Base-by-base conservation (phyloP, 2,329 filamentous ascomycete genomes). In the Coniochaeta ligniaria region DNA sequence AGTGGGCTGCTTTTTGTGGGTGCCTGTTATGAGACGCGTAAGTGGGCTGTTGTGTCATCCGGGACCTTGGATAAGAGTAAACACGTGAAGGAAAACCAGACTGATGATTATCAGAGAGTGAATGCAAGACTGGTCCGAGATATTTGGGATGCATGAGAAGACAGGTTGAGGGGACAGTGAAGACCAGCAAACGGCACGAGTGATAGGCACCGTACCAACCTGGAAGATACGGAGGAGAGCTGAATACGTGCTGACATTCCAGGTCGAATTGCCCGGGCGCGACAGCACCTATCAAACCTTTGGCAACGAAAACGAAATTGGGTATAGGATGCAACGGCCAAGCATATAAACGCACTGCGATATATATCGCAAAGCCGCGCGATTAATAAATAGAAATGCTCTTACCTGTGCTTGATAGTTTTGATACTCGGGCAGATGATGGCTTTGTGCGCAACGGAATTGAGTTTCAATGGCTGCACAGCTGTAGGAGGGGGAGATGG, bases 401-500 rank as follows among this genome's bases (percentile, higher is more conserved):
- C 43, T 22, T 47, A 47, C 43, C 43, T 47, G n/a, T 24, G 38
- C 22, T 47, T 47, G 43, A 47, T 17, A 47, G 43, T 12, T 6
- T 11, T 20, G 20, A 47, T 11, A 24, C n/a, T 47, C 38, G 38
- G 17, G n/a, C 38, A n/a, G 38, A 41, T 47, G 20, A 20, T 47
- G 43, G 43, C 43, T 47, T 22, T 47, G 43, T 24, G 43, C 16
- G 22, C 43, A 24, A 47, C 43, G 11, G 20, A 24, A 24, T 24
- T 20, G 33, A 55, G 57, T 24, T 33, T 45, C 50, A 22, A 47
- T 36, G 35, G 47, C 22, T 28, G 60, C 52, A 60, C 59, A 43
- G 4, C 14, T 31, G 47, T 31, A 5, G 14, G 38, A 36, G 22
- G 6, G 35, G 35, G 14, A 17, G 12, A 52, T 28, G 26, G 47